Base-by-base conservation (phyloP, 2,329 filamentous ascomycete species). In the Aspergillus brunneoviolaceus region DNA sequence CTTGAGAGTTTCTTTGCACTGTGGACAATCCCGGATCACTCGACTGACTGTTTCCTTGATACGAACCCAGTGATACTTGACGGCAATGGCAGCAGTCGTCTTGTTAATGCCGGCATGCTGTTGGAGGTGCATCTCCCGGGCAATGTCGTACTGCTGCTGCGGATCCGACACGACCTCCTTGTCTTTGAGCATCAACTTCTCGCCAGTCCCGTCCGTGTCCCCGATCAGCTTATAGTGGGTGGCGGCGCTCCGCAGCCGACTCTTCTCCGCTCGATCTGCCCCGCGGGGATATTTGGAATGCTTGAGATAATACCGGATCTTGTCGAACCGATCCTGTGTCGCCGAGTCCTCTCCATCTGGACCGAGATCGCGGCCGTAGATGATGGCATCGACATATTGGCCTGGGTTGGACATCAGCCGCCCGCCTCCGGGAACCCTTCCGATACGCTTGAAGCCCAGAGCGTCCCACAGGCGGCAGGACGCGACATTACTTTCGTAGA, bases 1-100 rank as follows among this genome's bases (percentile, higher is more conserved):
- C 74, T 90, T 90, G 62, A 86, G 84, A 42, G 85, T 80, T 69
- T 96, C 92, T 77, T 94, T 96, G 80, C 94, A 98, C 73, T 96
- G 89, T 7, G 85, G 79, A 76, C 95, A 99, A 70, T 95, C 94
- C 69, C 91, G 89, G 76, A 98, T 96, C 68, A 96, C 93, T 73
- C 94, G 88, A 73, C 90, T 95, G 63, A 97, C 95, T 0, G 94
- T 98, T 77, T 97, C 93, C 76, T 98, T 99, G 80, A 98, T 98
- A 62, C 94, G 87, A 51, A 96, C 93, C 95, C 95, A 99, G 78
- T 98, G 95, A 74, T 94, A 97, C 71, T 89, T 90, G 73, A 97
- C 91, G 11, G 94, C 92, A 70, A 99, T 96, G 21, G 88, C 89
- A 21, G 94, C 93, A 1, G 94, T 98, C 0, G 94, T 98, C 80